Conservation (phyloP, 805 yeast species). For the Martiniozyma abietophila region DNA sequence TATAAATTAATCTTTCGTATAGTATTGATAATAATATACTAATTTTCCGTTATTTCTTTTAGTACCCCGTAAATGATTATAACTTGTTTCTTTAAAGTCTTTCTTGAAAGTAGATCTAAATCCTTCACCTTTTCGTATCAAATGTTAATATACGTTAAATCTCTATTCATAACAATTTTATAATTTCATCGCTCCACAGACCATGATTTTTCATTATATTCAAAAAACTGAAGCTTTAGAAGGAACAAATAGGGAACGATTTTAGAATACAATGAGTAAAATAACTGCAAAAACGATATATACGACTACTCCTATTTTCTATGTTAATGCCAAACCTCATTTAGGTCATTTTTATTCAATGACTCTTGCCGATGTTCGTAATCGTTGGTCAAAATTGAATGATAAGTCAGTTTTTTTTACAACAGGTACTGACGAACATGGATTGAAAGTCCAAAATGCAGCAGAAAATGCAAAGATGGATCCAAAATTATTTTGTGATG, state of each 20-base stretch:
- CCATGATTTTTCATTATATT: no score
- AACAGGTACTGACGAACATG: conserved; percentile 98
- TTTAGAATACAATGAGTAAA: conserved; percentile 10
- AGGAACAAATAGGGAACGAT: no score
- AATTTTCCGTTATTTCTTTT: neutral
- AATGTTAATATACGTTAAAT: no score
- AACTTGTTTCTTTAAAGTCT: no score
- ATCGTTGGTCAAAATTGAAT: conserved; percentile 56
- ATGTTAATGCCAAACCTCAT: conserved; percentile 94
- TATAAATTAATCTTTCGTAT: no score
- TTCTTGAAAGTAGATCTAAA: no score
- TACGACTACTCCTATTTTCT: conserved; percentile 88
- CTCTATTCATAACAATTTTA: no score
- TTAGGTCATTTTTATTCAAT: conserved; percentile 87
- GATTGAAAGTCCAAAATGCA: conserved; percentile 84
- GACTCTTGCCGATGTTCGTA: conserved; percentile 70
- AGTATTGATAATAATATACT: neutral
- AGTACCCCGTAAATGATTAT: no score
- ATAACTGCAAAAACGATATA: conserved; percentile 24
- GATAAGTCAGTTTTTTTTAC: conserved; percentile 43
- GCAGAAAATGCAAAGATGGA: conserved; percentile 43
- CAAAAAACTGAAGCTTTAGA: no score
- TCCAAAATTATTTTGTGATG: conserved; percentile 68
- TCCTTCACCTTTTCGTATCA: no score
- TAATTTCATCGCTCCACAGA: no score